Evolutionary conservation across 768 basidiomycete genomes (phyloP), one percentile per base, ranked within the genome.

Genomic region (Amanita pallidorosea): DNA sequence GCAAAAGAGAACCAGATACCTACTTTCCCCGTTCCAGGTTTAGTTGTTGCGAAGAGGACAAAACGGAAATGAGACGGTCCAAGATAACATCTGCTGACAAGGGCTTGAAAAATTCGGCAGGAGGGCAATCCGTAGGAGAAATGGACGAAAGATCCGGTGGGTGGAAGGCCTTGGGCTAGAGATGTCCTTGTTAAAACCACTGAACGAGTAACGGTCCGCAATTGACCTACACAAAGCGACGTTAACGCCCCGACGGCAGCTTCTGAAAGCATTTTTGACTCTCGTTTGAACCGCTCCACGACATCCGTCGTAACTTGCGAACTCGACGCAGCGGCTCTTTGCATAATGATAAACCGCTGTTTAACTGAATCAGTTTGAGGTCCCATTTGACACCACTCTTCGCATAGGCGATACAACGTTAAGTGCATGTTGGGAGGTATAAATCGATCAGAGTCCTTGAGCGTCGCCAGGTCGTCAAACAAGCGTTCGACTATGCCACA

Each of bases 361-460:
- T 81, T 85, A 35, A 79, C 76, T n/a, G 70, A 66, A 54, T 91
- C 88, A 1, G 80, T 74, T 57, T 88, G 81, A 27, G 80, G 75
- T 5, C 89, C 92, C 42, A 86, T 71, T 59, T 89, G 83, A 63
- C 92, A 95, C 93, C 93, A 96, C 58, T 93, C 90, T 64, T 94
- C 90, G 57, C 90, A 93, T 35, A 91, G 69, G 31, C 84, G 80
- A 65, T 88, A 95, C 29, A 95, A 66, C 2, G 83, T 75, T 6
- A 93, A 73, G 59, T 90, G 81, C 69, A 83, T 83, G 52, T 86
- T 78, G 4, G 75, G 69, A 1, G 86, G 81, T 47, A 88, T 78
- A 60, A 89, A 88, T 4, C 83, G 74, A 47, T 92, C 89, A 1
- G 81, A 79, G 53, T 86, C 82, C 45, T 83, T 81, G 25, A 90